Percentiles rank a stretch among this genome's conserved stretches.
Evolutionary conservation across 805 yeast species (phyloP).

Genomic region (Brettanomyces naardenensis): DNA sequence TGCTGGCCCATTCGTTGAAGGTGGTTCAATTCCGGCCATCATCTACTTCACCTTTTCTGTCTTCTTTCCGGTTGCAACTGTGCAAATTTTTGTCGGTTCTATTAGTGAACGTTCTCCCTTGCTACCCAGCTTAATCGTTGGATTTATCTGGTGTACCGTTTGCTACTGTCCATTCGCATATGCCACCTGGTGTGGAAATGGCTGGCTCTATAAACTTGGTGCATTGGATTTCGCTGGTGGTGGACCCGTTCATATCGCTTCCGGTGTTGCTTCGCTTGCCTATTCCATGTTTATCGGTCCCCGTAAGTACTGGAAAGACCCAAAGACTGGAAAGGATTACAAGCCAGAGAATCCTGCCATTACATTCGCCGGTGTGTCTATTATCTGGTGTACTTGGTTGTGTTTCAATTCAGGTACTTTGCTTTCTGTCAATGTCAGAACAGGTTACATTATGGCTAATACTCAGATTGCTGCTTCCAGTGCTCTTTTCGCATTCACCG

Average conservation of each 20-base stretch:
- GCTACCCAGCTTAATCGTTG: conserved; percentile 34
- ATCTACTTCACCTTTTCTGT: conserved; percentile 35
- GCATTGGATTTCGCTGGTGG: conserved; percentile 43
- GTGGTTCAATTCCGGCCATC: conserved; percentile 41
- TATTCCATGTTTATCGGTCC: conserved; percentile 37
- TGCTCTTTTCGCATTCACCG: conserved; percentile 37
- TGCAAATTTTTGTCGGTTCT: conserved; percentile 39
- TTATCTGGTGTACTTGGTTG: conserved; percentile 43
- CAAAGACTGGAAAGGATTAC: conserved; percentile 21
- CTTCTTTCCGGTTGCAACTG: conserved; percentile 41
- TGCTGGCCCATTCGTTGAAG: conserved; percentile 34
- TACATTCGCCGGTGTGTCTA: conserved; percentile 35
- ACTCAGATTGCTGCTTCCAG: conserved; percentile 44
- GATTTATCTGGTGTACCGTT: conserved; percentile 33
- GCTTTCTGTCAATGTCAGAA: conserved; percentile 31
- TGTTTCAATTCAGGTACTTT: conserved; percentile 41
- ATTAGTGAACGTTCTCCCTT: conserved; percentile 37
- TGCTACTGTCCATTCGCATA: conserved; percentile 38
- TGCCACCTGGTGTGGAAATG: conserved; percentile 39
- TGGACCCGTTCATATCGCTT: conserved; percentile 40
- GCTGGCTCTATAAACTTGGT: conserved; percentile 36
- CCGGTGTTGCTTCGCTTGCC: conserved; percentile 35
- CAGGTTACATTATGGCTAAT: conserved; percentile 38
- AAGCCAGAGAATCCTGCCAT: conserved; percentile 30
- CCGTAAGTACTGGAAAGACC: conserved; percentile 27